Evolutionary conservation across 768 basidiomycete species (phyloP), one percentile per base, ranked within the genome.

Genomic region (Agrocybe praecox): DNA sequence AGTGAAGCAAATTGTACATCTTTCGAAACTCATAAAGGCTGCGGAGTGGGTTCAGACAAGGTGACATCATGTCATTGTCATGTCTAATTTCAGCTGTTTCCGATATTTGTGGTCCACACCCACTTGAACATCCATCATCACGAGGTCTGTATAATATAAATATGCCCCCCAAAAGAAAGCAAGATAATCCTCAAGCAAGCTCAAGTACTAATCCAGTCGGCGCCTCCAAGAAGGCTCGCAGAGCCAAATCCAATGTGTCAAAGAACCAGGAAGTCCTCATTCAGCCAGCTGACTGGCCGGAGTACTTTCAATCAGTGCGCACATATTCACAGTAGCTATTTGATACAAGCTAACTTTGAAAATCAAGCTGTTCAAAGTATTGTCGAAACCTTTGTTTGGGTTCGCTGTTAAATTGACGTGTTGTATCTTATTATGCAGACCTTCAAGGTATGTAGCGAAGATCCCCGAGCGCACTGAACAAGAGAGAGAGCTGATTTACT

Each of bases 311-410:
- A 52, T 74, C 72, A 36, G 80, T 80, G 75, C 46, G 83, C 80
- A 56, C 36, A 1, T 6, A n/a, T 24, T n/a, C 19, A 32, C 49
- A 36, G 14, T 52, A 29, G 43, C 56, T 17, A 33, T 46, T 34
- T 33, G 22, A 49, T 23, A 58, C 22, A 26, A n/a, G 40, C 21
- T 26, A 21, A 26, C 19, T 26, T 33, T 24, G 44, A 44, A 56
- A 6, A 40, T 63, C 24, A 62, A 86, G 87, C 73, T 87, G 33
- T 84, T 80, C 70, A 90, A 88, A 79, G 88, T 87, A 63, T 52
- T 19, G 42, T 11, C 19, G 26, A 12, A 47, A n/a, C 9, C 49
- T 33, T 14, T 54, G 6, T 21, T 29, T 36, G 44, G 22, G 9
- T 18, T 44, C 7, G 26, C 8, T 52, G 32, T 4, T 29, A 9